phyloP scores from a whole-genome alignment of 1,284 basidiomycete genomes.

The Somion occarium region DNA sequence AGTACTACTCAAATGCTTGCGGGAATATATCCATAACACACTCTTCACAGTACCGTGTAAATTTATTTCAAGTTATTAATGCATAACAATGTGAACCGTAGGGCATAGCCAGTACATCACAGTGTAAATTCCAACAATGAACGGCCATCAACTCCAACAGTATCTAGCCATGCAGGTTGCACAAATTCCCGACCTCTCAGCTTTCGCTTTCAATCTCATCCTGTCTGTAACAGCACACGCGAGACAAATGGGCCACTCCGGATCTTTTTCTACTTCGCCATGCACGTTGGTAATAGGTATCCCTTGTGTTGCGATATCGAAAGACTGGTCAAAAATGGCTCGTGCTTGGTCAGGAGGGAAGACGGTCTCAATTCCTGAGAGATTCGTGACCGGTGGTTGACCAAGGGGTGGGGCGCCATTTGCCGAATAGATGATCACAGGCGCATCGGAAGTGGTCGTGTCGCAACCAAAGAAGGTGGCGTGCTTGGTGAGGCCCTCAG shows the following conservation, averaged over 20 bases:
- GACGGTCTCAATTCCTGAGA: constrained; percentile 27
- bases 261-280: constrained; percentile 23
- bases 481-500: constrained; percentile 30
- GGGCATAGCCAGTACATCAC: too few relatives aligned
- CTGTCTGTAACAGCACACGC: constrained; percentile 42
- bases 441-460: constrained; percentile 18
- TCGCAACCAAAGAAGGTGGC: constrained; percentile 46
- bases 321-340: constrained; percentile 37
- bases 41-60: too few relatives aligned
- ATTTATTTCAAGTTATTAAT: too few relatives aligned
- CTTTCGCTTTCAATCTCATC: constrained; percentile 25
- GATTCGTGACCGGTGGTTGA: constrained; percentile 36
- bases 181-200: constrained; percentile 35
- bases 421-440: constrained; percentile 26
- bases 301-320: constrained; percentile 37
- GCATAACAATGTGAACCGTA: too few relatives aligned
- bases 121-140: too few relatives aligned
- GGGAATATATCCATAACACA: too few relatives aligned
- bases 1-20: too few relatives aligned
- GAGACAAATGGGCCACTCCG: constrained; percentile 39
- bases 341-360: constrained; percentile 30
- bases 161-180: too few relatives aligned
- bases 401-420: constrained; percentile 42
- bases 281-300: constrained; percentile 16
- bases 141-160: too few relatives aligned